Percentiles rank a stretch among this genome's conserved stretches.
phyloP scores from a whole-genome alignment of 768 basidiomycete genomes.

The Lentinula edodes region DNA sequence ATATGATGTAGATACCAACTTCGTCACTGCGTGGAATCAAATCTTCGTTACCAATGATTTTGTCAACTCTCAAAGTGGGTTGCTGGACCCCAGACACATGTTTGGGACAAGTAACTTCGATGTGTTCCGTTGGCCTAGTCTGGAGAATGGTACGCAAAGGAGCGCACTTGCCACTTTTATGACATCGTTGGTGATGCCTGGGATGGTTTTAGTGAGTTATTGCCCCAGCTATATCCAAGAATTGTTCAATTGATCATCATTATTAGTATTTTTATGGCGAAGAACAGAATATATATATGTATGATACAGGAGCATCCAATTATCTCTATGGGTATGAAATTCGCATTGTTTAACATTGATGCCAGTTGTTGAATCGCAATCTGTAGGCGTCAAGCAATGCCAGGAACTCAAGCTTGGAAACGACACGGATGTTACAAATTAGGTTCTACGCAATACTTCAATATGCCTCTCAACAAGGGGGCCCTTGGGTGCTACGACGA shows the following conservation, averaged over 20 bases:
- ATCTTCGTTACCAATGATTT: constrained; percentile 90
- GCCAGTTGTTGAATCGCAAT: constrained; percentile 30
- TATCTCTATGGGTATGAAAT: constrained; percentile 78
- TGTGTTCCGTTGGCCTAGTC: constrained; percentile 88
- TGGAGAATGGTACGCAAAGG: constrained; percentile 77
- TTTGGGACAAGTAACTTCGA: constrained; percentile 92
- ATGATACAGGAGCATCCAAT: constrained; percentile 84
- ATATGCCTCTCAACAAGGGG: constrained; percentile 79
- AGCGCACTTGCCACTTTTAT: constrained; percentile 77
- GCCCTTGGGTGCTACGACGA: constrained; percentile 85
- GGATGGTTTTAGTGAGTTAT: constrained; percentile 65
- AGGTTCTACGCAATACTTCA: constrained; percentile 90
- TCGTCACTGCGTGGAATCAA: constrained; percentile 89
- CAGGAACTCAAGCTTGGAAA: constrained; percentile 80
- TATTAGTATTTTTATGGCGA: constrained; percentile 91
- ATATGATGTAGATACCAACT: constrained; percentile 78
- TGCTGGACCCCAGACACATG: constrained; percentile 82
- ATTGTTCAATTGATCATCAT: constrained; percentile 50
- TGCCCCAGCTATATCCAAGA: too few relatives aligned
- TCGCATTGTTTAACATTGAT: constrained; percentile 30
- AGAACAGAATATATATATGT: constrained; percentile 86
- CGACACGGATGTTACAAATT: constrained; percentile 89
- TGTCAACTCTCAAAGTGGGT: constrained; percentile 59
- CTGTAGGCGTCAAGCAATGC: constrained; percentile 86
- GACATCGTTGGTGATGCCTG: constrained; percentile 80